Evolutionary conservation across 2,329 filamentous ascomycete species (phyloP).

Genomic region (Talaromyces amestolkiae): DNA sequence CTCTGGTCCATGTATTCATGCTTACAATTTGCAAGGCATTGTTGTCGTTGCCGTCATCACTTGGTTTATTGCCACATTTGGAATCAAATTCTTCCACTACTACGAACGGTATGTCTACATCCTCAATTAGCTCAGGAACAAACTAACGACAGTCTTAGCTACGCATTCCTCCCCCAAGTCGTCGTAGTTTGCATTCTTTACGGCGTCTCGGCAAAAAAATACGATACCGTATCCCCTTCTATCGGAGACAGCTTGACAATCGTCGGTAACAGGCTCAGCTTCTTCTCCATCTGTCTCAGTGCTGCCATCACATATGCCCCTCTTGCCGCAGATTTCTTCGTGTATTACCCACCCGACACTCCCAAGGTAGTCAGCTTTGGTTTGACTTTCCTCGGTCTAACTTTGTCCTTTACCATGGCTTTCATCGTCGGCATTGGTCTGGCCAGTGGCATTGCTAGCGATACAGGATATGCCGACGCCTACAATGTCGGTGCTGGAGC

Average conservation of each 20-base stretch:
- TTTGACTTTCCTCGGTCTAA: slow-evolving; percentile 57
- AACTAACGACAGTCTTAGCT: slow-evolving; percentile 36
- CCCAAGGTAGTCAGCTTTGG: slow-evolving; percentile 55
- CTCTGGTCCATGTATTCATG: not conserved
- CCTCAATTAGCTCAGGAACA: not conserved
- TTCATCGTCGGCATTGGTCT: slow-evolving; percentile 63
- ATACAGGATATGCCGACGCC: slow-evolving; percentile 56
- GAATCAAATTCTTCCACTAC: slow-evolving; percentile 65
- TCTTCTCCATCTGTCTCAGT: slow-evolving; percentile 67
- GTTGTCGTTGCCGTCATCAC: slow-evolving; percentile 62
- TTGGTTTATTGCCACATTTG: slow-evolving; percentile 65
- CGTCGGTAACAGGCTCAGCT: slow-evolving; percentile 58
- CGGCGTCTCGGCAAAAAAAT: slow-evolving; percentile 60
- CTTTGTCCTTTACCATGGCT: slow-evolving; percentile 59
- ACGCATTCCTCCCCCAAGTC: slow-evolving; percentile 63
- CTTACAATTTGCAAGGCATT: slow-evolving; percentile 43
- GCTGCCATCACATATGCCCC: slow-evolving; percentile 63
- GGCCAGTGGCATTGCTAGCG: slow-evolving; percentile 54
- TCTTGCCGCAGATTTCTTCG: slow-evolving; percentile 65
- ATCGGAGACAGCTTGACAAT: slow-evolving; percentile 53
- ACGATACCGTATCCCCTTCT: slow-evolving; percentile 55
- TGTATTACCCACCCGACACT: slow-evolving; percentile 60
- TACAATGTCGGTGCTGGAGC: slow-evolving; percentile 61
- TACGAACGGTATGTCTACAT: slow-evolving; percentile 57
- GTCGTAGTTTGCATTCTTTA: slow-evolving; percentile 61